These are phyloP conservation scores for Tagetes erecta DNA, from an alignment of 129 eudicot genomes.

Conservation along the genomic window DNA sequence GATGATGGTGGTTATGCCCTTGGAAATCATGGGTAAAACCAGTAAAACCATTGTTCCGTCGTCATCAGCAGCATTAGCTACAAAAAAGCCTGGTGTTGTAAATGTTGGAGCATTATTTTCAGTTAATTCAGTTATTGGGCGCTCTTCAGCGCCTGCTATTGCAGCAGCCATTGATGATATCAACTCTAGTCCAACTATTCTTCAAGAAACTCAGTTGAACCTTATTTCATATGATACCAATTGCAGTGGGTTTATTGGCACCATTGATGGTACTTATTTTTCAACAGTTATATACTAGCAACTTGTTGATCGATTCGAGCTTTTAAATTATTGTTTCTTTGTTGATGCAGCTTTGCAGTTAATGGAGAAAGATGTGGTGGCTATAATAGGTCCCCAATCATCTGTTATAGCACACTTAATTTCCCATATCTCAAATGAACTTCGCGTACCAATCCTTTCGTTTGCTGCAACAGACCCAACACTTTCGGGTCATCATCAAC, in stretches of 20 bases:
- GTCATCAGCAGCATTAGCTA: constrained; percentile 12
- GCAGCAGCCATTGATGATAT: constrained; percentile 71
- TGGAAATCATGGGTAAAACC: constrained; percentile 30
- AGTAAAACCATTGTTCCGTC: constrained; percentile 31
- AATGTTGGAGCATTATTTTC: constrained; percentile 75
- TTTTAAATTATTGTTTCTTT: constrained; percentile 1
- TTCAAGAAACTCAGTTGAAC: constrained; percentile 46
- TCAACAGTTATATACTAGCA: not conserved
- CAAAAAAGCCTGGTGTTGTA: constrained; percentile 31
- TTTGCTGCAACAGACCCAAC: constrained; percentile 83
- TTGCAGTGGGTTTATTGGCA: constrained; percentile 79
- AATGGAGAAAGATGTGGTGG: constrained; percentile 68
- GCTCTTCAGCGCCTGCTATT: constrained; percentile 64
- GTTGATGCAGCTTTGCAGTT: constrained; percentile 69
- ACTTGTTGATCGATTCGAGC: not conserved
- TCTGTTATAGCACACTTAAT: constrained; percentile 79
- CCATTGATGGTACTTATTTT: constrained; percentile 51
- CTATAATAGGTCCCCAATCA: constrained; percentile 78
- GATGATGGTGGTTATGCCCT: constrained; percentile 34
- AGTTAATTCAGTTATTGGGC: constrained; percentile 64
- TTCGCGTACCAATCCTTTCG: constrained; percentile 72
- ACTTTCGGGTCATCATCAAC: constrained; percentile 64
- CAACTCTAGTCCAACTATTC: constrained; percentile 52
- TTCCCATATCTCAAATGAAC: constrained; percentile 61
- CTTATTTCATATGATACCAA: constrained; percentile 69